A percentile compares a stretch with the other conserved stretches of the same genome.
These are phyloP conservation scores for Backusella morwellensis DNA, from an alignment of 192 early-diverging fungal genomes.

Conservation along the genomic window DNA sequence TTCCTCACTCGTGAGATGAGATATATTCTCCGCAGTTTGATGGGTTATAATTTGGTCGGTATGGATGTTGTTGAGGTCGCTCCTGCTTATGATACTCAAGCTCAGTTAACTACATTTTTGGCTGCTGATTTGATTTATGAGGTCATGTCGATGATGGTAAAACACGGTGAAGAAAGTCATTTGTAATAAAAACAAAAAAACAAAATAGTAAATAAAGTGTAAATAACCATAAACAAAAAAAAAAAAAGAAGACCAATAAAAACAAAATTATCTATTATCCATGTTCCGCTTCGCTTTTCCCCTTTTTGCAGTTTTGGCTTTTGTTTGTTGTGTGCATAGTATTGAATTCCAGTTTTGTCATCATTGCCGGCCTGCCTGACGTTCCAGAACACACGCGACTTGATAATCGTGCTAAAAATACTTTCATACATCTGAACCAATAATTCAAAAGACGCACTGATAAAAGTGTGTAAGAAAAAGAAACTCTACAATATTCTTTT, in stretches of 20 bases:
- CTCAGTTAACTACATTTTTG: slow-evolving; percentile 37
- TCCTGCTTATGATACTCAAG: slow-evolving; percentile 42
- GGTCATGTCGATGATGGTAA: slow-evolving; percentile 32
- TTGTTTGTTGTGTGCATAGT: not conserved
- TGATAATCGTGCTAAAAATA: not conserved
- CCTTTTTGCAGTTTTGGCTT: not conserved
- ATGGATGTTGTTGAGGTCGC: slow-evolving; percentile 46
- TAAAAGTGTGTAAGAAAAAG: slow-evolving; percentile 3
- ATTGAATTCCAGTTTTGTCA: not conserved
- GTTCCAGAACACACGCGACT: not conserved
- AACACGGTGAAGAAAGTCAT: slow-evolving; percentile 14
- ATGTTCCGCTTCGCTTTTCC: not conserved
- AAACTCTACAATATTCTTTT: not conserved
- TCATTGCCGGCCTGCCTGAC: not conserved
- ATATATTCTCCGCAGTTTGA: slow-evolving; percentile 33
- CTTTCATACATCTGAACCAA: not conserved
- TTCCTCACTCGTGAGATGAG: slow-evolving; percentile 40
- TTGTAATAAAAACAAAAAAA: not conserved
- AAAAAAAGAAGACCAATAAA: not conserved
- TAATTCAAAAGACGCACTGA: not conserved
- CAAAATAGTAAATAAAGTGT: not conserved
- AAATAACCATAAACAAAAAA: not conserved
- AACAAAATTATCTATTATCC: not conserved
- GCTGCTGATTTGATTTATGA: slow-evolving; percentile 36
- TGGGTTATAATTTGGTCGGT: slow-evolving; percentile 38